A percentile compares a stretch with the other conserved stretches of the same genome.
These are phyloP conservation scores for Penicillium bovifimosum DNA, from an alignment of 495 filamentous ascomycete species.

Conservation along the genomic window DNA sequence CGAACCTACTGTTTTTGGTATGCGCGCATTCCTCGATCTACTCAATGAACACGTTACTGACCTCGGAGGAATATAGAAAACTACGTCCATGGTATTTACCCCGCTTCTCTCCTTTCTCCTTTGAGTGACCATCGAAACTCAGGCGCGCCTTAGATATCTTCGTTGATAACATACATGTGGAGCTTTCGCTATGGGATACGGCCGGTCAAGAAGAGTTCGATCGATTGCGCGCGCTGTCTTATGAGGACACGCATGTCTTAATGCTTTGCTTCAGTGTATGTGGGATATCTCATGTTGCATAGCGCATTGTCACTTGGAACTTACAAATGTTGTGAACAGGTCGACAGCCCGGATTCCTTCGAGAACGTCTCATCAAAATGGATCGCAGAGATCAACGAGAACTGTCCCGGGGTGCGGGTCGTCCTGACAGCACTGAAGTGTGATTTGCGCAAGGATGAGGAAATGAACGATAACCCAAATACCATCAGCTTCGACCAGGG, in stretches of 20 bases:
- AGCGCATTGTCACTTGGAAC: background rate
- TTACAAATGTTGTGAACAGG: slow-evolving; percentile 38
- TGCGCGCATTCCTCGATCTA: slow-evolving; percentile 14
- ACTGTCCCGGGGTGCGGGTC: slow-evolving; percentile 89
- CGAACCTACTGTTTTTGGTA: slow-evolving; percentile 93
- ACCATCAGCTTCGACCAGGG: slow-evolving; percentile 92
- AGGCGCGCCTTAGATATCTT: slow-evolving; percentile 70
- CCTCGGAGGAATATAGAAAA: slow-evolving; percentile 58
- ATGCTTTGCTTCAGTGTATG: slow-evolving; percentile 93
- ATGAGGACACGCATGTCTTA: slow-evolving; percentile 95
- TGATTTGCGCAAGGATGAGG: slow-evolving; percentile 73
- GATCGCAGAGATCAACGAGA: slow-evolving; percentile 95
- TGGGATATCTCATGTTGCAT: background rate
- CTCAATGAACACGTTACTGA: slow-evolving; percentile 22
- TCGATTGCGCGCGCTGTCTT: slow-evolving; percentile 87
- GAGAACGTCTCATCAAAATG: slow-evolving; percentile 98
- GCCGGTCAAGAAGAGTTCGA: slow-evolving; percentile 99
- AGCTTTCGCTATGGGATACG: slow-evolving; percentile 96
- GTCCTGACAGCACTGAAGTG: slow-evolving; percentile 97
- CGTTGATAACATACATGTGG: slow-evolving; percentile 93
- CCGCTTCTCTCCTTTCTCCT: slow-evolving; percentile 10
- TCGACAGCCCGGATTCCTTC: slow-evolving; percentile 91
- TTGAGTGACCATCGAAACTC: slow-evolving; percentile 1
- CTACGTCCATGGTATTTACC: slow-evolving; percentile 79
- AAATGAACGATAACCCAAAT: slow-evolving; percentile 52